Base-by-base conservation (phyloP, 2,329 filamentous ascomycete genomes). In the Fusarium virguliforme region DNA sequence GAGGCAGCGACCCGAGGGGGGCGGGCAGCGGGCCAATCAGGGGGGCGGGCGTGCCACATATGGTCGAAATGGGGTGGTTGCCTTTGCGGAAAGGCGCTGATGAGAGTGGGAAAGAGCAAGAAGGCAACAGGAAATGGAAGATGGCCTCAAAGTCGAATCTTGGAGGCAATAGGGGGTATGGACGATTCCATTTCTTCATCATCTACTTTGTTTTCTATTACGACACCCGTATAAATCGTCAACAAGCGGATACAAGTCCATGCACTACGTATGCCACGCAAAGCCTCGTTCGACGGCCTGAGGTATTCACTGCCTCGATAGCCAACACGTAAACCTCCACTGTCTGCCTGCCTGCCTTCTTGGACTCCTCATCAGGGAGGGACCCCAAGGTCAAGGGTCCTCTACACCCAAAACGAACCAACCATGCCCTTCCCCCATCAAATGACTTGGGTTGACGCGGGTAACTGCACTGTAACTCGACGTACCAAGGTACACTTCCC, bases 21-120 rank as follows among this genome's bases (percentile, higher is more conserved):
- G 55, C 18, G 18, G 18, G 18, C 18, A 28, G 28, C 26, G 9
- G 65, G 22, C 74, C 74, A 76, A 76, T 76, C 26, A 68, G 57
- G 60, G 22, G 55, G 34, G 9, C 48, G 34, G 62, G 59, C 61
- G 54, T 64, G 67, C 72, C 74, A 75, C 74, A 75, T 74, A 68
- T 59, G 68, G 58, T 66, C 26, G 64, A 71, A 60, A 65, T 70
- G 62, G 69, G 68, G 68, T 70, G 61, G 64, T 68, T 70, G 61
- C 66, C 69, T 65, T 58, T 30, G 32, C 63, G 46, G 50, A 62
- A 71, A 61, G 67, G 64, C 38, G 71, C 55, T 18, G 68, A 68
- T 62, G 51, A 64, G 66, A 46, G 65, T 65, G 65, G 65, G 56
- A 67, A 62, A 64, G 51, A 54, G 57, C 38, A 37, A 41, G 32